These are phyloP conservation scores for Polytrichum commune DNA, from an alignment of 225 moss, liverwort and hornwort genomes.

Conservation along the genomic window DNA sequence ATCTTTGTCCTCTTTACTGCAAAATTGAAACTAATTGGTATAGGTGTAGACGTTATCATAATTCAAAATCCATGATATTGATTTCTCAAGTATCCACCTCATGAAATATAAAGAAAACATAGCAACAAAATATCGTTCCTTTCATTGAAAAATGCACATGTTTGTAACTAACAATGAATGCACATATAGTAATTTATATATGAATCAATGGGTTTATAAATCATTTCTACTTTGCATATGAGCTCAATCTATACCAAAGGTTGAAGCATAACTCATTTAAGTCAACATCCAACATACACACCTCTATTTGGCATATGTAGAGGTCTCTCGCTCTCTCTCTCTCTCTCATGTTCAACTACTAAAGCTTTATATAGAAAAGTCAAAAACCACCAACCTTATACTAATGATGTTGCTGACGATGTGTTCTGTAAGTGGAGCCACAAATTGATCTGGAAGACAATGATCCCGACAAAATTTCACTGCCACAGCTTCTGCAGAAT, in stretches of 20 bases:
- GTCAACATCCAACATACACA: too few relatives aligned
- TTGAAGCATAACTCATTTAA: too few relatives aligned
- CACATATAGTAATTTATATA: too few relatives aligned
- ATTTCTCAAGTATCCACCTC: background rate
- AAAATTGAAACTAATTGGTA: conserved; percentile 6
- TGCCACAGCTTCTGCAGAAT: conserved; percentile 74
- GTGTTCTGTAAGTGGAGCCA: conserved; percentile 81
- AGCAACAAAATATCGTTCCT: background rate
- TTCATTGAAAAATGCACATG: too few relatives aligned
- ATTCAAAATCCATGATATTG: background rate
- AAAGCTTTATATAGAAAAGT: too few relatives aligned
- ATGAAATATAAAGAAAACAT: background rate
- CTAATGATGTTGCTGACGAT: conserved; percentile 89
- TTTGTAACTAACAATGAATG: too few relatives aligned
- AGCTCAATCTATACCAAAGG: too few relatives aligned
- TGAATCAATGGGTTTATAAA: too few relatives aligned
- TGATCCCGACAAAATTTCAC: conserved; percentile 75
- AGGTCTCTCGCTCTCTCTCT: too few relatives aligned
- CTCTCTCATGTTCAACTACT: too few relatives aligned
- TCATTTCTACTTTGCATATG: too few relatives aligned
- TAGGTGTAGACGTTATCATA: background rate
- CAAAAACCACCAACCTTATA: conserved; percentile 45
- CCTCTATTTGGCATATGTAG: too few relatives aligned
- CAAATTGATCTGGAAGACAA: conserved; percentile 75
- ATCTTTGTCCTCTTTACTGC: conserved; percentile 71